Base-by-base conservation (phyloP, 441 rosid species). In the Euphorbia neoarborescens region DNA sequence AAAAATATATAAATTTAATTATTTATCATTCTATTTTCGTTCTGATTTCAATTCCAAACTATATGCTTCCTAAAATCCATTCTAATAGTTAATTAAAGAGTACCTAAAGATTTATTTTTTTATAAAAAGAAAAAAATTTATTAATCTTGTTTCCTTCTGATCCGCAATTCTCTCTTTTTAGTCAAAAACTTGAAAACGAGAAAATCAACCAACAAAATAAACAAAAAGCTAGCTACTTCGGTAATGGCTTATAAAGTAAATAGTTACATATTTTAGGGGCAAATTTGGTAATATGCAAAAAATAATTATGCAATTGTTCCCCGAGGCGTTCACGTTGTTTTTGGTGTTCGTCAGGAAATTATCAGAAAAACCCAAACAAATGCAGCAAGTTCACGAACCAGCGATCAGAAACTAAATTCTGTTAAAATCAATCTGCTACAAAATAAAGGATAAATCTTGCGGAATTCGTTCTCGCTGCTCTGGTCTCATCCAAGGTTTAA, bases 321-420 rank as follows among this genome's bases (percentile, higher is more conserved):
- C 38, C 68, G 50, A 56, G 74, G 82, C 77, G 76, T 76, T 79
- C 78, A 66, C 89, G 86, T 84, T 75, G 70, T 73, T 14, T 70
- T 25, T 68, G 62, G 15, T n/a, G n/a, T n/a, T n/a, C n/a, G n/a
- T n/a, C n/a, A n/a, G n/a, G 50, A 6, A 3, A 66, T 65, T n/a
- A n/a, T n/a, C n/a, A n/a, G n/a, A n/a, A 62, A 19, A 68, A 72
- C 22, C 46, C 42, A 57, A 69, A 34, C 53, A 15, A 15, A 42
- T 22, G 44, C 28, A 34, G 80, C 71, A 35, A 48, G 28, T 17
- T 17, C 17, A 65, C 14, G 8, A 17, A 53, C 15, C 30, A 66
- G 65, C 59, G 42, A 34, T 17, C 38, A 65, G 65, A 66, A 60
- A 34, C 20, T 14, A n/a, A 65, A 46, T 17, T 34, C 20, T 14